Base-by-base conservation (phyloP, 2,329 filamentous ascomycete species). In the Parastagonospora avenae region DNA sequence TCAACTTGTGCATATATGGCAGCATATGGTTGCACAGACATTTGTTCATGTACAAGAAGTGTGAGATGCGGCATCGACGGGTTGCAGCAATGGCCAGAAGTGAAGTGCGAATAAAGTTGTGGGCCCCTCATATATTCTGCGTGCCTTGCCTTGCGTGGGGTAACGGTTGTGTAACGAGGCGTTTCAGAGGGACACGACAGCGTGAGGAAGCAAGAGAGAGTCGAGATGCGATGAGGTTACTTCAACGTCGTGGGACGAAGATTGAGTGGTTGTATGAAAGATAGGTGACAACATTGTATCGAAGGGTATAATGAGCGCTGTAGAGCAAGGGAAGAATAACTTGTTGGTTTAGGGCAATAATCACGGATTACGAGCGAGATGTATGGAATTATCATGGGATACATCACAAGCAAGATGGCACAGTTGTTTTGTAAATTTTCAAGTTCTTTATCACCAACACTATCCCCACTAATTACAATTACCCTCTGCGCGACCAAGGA, bases 391-490 rank as follows among this genome's bases (percentile, higher is more conserved):
- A n/a, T n/a, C n/a, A n/a, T n/a, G n/a, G 6, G 5, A 15, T 8
- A 45, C 31, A 52, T 55, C 55, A 55, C 50, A 50, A 24, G 39
- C 14, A 51, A 33, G n/a, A 8, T n/a, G 16, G 15, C 28, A 35
- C 10, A 41, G 10, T 3, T 32, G n/a, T n/a, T 42, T 46, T 53
- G 44, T 46, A 41, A 33, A 36, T 59, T 62, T 59, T 58, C 55
- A 63, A 60, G 60, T 63, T 59, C 55, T 52, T 37, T 19, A 55
- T 54, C 58, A 52, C 51, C 46, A 39, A 63, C 55, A 57, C 47
- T 44, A 27, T 57, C 52, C 51, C 57, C 15, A 57, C 53, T 62
- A 65, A 66, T 66, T 66, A 66, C 63, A 65, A 62, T 57, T 64
- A 64, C 62, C 62, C 57, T 59, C 57, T 60, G 45, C 57, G 50